phyloP scores from a whole-genome alignment of 352 stramenopile species.

The Saprolegnia parasitica region DNA sequence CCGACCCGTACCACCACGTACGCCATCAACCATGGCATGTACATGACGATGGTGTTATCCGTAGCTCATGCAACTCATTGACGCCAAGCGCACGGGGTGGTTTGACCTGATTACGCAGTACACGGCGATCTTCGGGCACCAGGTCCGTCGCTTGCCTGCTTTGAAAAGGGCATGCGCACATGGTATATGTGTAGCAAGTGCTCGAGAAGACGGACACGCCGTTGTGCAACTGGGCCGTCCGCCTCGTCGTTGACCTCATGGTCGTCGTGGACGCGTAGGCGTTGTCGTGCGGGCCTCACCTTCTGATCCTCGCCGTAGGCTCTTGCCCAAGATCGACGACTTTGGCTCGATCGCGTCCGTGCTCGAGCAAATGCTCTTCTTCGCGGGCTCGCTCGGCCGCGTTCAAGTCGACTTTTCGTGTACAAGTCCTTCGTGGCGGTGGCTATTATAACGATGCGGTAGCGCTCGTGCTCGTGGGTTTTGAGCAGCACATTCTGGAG shows the following conservation, averaged over 20 bases:
- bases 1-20: constrained; percentile 83
- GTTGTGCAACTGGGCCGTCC: constrained; percentile 74
- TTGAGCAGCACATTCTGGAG: constrained; percentile 72
- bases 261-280: constrained; percentile 72
- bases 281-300: background rate
- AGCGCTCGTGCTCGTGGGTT: constrained; percentile 68
- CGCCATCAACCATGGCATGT: too few relatives aligned
- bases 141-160: constrained; percentile 39
- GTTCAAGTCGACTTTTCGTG: constrained; percentile 77
- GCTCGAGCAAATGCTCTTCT: constrained; percentile 82
- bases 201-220: constrained; percentile 75
- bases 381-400: constrained; percentile 69
- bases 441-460: too few relatives aligned
- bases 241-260: constrained; percentile 74
- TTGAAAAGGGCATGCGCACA: too few relatives aligned
- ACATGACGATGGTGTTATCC: too few relatives aligned
- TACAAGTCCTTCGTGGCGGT: too few relatives aligned
- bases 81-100: constrained; percentile 84
- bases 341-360: constrained; percentile 76
- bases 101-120: constrained; percentile 90
- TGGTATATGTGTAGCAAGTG: constrained; percentile 53
- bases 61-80: constrained; percentile 81
- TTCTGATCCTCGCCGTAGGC: constrained; percentile 47
- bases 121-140: constrained; percentile 83
- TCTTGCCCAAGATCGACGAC: constrained; percentile 81